A percentile compares a stretch with the other conserved stretches of the same genome.
phyloP scores from a whole-genome alignment of 176 grass and related monocot genomes.

The Oryza officinalis region DNA sequence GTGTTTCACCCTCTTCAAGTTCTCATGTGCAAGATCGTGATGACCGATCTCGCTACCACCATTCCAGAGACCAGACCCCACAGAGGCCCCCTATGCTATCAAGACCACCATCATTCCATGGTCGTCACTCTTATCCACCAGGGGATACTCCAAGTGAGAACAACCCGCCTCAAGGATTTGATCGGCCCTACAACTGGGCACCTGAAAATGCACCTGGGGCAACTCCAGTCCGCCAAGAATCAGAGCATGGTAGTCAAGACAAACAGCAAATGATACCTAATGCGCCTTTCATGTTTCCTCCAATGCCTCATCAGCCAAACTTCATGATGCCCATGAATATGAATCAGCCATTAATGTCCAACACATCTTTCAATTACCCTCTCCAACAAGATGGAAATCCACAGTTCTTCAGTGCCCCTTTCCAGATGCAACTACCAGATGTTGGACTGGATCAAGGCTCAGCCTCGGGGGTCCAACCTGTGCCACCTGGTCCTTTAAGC shows the following conservation, averaged over 20 bases:
- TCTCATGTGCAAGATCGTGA: slow-evolving; percentile 66
- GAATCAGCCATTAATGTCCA: slow-evolving; percentile 56
- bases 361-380: slow-evolving; percentile 52
- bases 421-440: slow-evolving; percentile 65
- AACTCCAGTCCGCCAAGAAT: slow-evolving; percentile 48
- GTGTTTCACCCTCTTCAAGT: slow-evolving; percentile 63
- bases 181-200: slow-evolving; percentile 49
- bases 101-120: slow-evolving; percentile 58
- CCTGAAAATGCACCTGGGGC: slow-evolving; percentile 41
- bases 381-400: slow-evolving; percentile 63
- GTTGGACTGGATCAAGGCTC: slow-evolving; percentile 60
- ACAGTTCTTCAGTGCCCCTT: slow-evolving; percentile 61
- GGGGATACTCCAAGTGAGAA: slow-evolving; percentile 51
- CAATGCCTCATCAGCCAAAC: slow-evolving; percentile 63
- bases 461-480: slow-evolving; percentile 47
- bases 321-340: slow-evolving; percentile 78
- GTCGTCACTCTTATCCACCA: slow-evolving; percentile 48
- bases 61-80: slow-evolving; percentile 65
- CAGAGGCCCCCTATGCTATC: slow-evolving; percentile 41
- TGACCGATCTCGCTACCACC: slow-evolving; percentile 56
- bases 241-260: slow-evolving; percentile 60
- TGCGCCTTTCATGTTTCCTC: slow-evolving; percentile 63
- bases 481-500: slow-evolving; percentile 29
- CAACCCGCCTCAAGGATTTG: slow-evolving; percentile 59
- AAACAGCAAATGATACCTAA: slow-evolving; percentile 56